A percentile compares a stretch with the other conserved stretches of the same genome.
phyloP scores from a whole-genome alignment of 2,329 filamentous ascomycete species.

The Penicillium vulpinum region DNA sequence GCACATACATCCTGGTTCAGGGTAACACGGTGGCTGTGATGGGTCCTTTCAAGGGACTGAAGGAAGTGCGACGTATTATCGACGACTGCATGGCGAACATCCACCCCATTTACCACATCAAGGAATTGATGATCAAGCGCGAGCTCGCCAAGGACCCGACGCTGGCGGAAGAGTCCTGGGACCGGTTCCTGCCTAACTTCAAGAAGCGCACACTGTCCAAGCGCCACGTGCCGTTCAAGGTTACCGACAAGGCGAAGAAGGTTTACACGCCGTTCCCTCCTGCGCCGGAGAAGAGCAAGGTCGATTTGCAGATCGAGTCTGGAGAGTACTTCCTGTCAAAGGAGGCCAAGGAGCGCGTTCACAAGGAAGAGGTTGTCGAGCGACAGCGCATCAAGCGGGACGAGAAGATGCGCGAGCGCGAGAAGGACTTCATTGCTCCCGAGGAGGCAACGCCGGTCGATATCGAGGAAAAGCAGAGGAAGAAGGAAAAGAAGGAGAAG shows the following conservation, averaged over 20 bases:
- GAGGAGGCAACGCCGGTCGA: slow-evolving; percentile 65
- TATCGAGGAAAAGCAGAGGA: slow-evolving; percentile 58
- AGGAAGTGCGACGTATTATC: slow-evolving; percentile 84
- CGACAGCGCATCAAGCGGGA: slow-evolving; percentile 84
- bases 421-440: slow-evolving; percentile 83
- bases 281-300: slow-evolving; percentile 96
- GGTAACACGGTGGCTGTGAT: slow-evolving; percentile 93
- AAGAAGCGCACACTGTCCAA: slow-evolving; percentile 89
- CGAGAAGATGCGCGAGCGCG: slow-evolving; percentile 80
- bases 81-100: slow-evolving; percentile 97
- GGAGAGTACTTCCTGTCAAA: slow-evolving; percentile 96
- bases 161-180: slow-evolving; percentile 86
- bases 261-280: slow-evolving; percentile 96
- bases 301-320: slow-evolving; percentile 95
- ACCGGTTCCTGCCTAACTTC: slow-evolving; percentile 94
- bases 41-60: slow-evolving; percentile 89
- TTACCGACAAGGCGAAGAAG: slow-evolving; percentile 94
- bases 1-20: slow-evolving; percentile 91
- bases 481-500: slow-evolving; percentile 49
- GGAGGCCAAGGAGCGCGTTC: slow-evolving; percentile 83
- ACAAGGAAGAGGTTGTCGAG: slow-evolving; percentile 76
- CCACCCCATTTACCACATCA: slow-evolving; percentile 88
- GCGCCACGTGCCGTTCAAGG: slow-evolving; percentile 75
- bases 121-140: slow-evolving; percentile 90
- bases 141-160: slow-evolving; percentile 88